phyloP scores from a whole-genome alignment of 2,329 filamentous ascomycete species.

The Diaporthe longicolla region DNA sequence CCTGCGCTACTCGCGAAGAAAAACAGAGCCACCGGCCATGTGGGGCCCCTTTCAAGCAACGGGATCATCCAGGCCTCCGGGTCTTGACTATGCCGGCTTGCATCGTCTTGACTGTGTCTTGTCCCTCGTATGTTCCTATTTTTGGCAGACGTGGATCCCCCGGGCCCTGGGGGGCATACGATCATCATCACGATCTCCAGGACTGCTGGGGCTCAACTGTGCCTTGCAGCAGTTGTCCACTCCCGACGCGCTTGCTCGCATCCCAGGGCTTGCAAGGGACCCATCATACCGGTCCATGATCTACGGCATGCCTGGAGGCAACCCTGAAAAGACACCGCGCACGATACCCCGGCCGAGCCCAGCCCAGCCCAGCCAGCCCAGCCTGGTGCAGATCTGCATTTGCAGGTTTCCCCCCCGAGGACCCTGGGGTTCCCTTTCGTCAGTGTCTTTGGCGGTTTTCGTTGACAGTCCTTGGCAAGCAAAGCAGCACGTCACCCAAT shows the following conservation, averaged over 20 bases:
- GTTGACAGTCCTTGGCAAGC: slow-evolving; percentile 32
- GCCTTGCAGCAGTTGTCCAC: slow-evolving; percentile 13
- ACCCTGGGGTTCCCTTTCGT: slow-evolving; percentile 21
- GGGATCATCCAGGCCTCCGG: slow-evolving; percentile 16
- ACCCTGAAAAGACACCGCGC: not conserved
- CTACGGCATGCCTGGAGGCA: slow-evolving; percentile 25
- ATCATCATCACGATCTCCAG: slow-evolving; percentile 33
- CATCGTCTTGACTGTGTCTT: not conserved
- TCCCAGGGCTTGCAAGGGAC: slow-evolving; percentile 23
- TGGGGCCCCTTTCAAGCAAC: not conserved
- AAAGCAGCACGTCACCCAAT: slow-evolving; percentile 33
- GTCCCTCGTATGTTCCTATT: slow-evolving; percentile 18
- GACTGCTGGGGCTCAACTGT: slow-evolving; percentile 20
- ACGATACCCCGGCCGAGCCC: slow-evolving; percentile 3
- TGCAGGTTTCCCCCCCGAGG: slow-evolving; percentile 2
- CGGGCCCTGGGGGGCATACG: slow-evolving; percentile 7
- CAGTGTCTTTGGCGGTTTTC: not conserved
- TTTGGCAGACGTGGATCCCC: slow-evolving; percentile 26
- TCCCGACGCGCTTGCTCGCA: slow-evolving; percentile 22
- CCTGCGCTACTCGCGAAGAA: not conserved
- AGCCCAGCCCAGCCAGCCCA: slow-evolving; percentile 5
- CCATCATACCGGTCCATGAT: slow-evolving; percentile 17
- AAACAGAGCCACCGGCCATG: slow-evolving; percentile 24
- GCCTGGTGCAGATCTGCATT: slow-evolving; percentile 17
- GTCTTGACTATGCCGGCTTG: not conserved